Evolutionary conservation across 2,329 filamentous ascomycete species (phyloP).

Genomic region (Dothideomycetes sp.): DNA sequence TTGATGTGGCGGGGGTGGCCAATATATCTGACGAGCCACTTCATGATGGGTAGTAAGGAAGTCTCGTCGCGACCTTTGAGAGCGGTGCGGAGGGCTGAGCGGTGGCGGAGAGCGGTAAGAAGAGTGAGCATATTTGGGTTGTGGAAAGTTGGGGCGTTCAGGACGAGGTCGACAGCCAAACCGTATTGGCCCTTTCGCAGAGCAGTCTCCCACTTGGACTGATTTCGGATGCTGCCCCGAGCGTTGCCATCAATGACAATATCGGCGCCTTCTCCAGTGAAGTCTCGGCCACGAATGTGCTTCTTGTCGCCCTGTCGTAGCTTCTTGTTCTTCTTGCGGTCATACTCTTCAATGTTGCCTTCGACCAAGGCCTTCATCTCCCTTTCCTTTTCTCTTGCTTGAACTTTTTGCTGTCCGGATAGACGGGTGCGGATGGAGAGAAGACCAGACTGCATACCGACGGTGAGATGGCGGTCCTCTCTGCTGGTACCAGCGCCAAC

Average conservation of each 20-base stretch:
- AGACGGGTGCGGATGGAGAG: slow-evolving; percentile 83
- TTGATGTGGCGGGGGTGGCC: slow-evolving; percentile 70
- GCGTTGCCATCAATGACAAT: slow-evolving; percentile 77
- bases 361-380: slow-evolving; percentile 75
- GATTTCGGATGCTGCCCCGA: slow-evolving; percentile 49
- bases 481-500: slow-evolving; percentile 55
- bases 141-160: slow-evolving; percentile 31
- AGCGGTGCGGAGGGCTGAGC: slow-evolving; percentile 71
- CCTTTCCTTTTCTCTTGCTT: slow-evolving; percentile 65
- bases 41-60: slow-evolving; percentile 68
- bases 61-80: slow-evolving; percentile 72
- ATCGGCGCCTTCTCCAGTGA: slow-evolving; percentile 73
- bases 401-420: slow-evolving; percentile 67
- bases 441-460: slow-evolving; percentile 91
- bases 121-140: slow-evolving; percentile 53
- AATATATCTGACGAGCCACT: slow-evolving; percentile 73
- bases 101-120: slow-evolving; percentile 74
- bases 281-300: slow-evolving; percentile 57
- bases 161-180: slow-evolving; percentile 66
- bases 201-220: slow-evolving; percentile 68
- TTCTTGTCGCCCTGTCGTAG: slow-evolving; percentile 51
- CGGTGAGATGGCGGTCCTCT: slow-evolving; percentile 85
- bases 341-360: slow-evolving; percentile 66
- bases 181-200: slow-evolving; percentile 69
- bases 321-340: slow-evolving; percentile 55